These are phyloP conservation scores for Wickerhamiella galacta DNA, from an alignment of 805 yeast genomes.

Conservation along the genomic window DNA sequence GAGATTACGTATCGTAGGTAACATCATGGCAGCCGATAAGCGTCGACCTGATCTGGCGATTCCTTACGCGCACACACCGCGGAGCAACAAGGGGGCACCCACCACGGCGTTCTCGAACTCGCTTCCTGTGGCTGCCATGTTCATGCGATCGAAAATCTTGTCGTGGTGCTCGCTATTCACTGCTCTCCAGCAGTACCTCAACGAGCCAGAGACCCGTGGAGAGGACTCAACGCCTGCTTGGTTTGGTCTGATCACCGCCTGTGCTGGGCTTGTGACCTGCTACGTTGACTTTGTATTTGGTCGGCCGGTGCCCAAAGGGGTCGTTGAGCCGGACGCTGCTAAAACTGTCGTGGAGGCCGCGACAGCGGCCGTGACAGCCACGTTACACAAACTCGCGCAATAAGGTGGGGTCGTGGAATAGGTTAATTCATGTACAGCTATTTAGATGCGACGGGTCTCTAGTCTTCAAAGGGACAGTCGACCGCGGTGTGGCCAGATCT, in stretches of 20 bases:
- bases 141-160: conserved; percentile 22
- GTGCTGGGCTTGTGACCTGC: conserved; percentile 20
- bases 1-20: too few species aligned
- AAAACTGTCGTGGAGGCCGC: conserved; percentile 4
- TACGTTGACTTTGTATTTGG: conserved; percentile 23
- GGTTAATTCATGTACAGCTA: background rate
- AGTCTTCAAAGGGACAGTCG: conserved; percentile 75
- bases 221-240: conserved; percentile 18
- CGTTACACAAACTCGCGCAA: conserved; percentile 1
- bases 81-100: conserved; percentile 9
- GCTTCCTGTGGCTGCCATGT: conserved; percentile 25
- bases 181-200: conserved; percentile 20
- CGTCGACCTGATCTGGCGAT: conserved; percentile 20
- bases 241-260: conserved; percentile 16
- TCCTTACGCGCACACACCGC: conserved; percentile 18
- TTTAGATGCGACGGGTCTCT: conserved; percentile 11
- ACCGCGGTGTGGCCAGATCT: conserved; percentile 73
- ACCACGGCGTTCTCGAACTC: conserved; percentile 16
- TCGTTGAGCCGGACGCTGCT: conserved; percentile 1
- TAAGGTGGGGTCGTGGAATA: too few species aligned
- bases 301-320: conserved; percentile 8
- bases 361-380: conserved; percentile 1
- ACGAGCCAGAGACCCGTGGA: conserved; percentile 16
- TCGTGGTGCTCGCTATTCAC: conserved; percentile 25
- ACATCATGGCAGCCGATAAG: conserved; percentile 7